Evolutionary conservation across 495 filamentous ascomycete genomes (phyloP), one percentile per base, ranked within the genome.

Genomic region (Podospora comata): DNA sequence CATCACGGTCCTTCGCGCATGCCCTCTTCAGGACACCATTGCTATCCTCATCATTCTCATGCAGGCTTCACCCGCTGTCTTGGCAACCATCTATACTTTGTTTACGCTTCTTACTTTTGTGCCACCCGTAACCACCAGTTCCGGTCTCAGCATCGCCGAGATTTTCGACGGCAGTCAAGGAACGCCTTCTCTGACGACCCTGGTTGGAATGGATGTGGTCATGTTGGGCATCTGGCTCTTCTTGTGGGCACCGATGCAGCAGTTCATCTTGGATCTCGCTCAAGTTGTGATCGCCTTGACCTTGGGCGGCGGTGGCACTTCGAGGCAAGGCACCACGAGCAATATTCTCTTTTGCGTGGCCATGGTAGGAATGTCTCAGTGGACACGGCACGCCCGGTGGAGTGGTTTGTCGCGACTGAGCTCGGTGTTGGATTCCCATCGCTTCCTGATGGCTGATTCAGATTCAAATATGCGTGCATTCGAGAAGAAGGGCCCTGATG

Each of bases 21-120:
- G 93, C 74, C 95, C 95, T 27, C 88, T 97, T 70, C 89, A 91
- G 78, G 95, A 99, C 82, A 97, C 95, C 66, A 92, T 99, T 79
- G 94, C 95, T 74, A 97, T 99, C 76, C 85, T 99, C 76, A 97
- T 99, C 78, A 90, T 99, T 76, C 87, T 99, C 66, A 89, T 99
- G 74, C 95, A 97, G 77, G 87, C 97, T n/a, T 94, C 96, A 28
- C 92, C 94, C 27, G 92, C 93, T 72, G 87, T 96, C 65, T 85
- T 98, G 68, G 93, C 93, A 65, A 82, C 92, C 75, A 91, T 97
- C 76, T 96, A 99, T 75, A 89, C 93, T 74, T 85, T 98, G 69
- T 99, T 97, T 82, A 93, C 96, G 61, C 85, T 91, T 63, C 84
- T 98, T 71, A 98, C 95, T 32, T 97, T 97, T 77, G 93, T 97